phyloP scores from a whole-genome alignment of 495 filamentous ascomycete genomes.

The Alectoria sarmentosa region DNA sequence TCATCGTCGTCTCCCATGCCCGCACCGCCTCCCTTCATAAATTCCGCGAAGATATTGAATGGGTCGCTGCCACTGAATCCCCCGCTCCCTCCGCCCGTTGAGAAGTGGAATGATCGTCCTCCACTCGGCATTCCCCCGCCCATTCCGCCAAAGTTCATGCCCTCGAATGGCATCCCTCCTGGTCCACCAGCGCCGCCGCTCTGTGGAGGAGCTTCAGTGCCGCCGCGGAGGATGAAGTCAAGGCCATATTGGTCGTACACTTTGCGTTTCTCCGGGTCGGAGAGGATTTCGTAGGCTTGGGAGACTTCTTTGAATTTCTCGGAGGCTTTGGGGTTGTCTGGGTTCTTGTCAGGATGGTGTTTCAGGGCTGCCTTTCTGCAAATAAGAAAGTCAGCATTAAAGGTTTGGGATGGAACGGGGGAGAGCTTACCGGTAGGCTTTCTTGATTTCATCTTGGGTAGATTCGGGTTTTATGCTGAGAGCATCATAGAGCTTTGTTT shows the following conservation, averaged over 20 bases:
- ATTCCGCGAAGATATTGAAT: constrained; percentile 76
- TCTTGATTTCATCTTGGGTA: constrained; percentile 91
- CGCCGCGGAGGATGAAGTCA: constrained; percentile 84
- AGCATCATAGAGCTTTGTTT: constrained; percentile 78
- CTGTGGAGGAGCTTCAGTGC: constrained; percentile 56
- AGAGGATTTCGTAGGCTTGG: constrained; percentile 96
- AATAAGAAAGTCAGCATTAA: background rate
- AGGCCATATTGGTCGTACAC: constrained; percentile 92
- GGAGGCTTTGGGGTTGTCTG: constrained; percentile 70
- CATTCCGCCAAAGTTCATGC: constrained; percentile 49
- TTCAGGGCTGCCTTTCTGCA: constrained; percentile 80
- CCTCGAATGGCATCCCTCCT: constrained; percentile 48
- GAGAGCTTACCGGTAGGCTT: constrained; percentile 72
- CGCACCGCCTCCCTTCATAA: constrained; percentile 54
- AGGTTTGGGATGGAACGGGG: constrained; percentile 1
- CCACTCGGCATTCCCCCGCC: constrained; percentile 44
- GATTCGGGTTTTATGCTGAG: constrained; percentile 71
- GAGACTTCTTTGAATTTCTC: constrained; percentile 96
- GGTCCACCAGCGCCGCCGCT: constrained; percentile 39
- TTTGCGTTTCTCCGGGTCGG: constrained; percentile 94
- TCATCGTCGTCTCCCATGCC: constrained; percentile 49
- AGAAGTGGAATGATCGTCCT: constrained; percentile 67
- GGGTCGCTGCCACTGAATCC: constrained; percentile 55
- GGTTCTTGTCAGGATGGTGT: constrained; percentile 96
- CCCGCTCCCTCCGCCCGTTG: constrained; percentile 48